Evolutionary conservation across 257 asterid species (phyloP), one percentile per base, ranked within the genome.

Genomic region (Leptodermis oblonga): DNA sequence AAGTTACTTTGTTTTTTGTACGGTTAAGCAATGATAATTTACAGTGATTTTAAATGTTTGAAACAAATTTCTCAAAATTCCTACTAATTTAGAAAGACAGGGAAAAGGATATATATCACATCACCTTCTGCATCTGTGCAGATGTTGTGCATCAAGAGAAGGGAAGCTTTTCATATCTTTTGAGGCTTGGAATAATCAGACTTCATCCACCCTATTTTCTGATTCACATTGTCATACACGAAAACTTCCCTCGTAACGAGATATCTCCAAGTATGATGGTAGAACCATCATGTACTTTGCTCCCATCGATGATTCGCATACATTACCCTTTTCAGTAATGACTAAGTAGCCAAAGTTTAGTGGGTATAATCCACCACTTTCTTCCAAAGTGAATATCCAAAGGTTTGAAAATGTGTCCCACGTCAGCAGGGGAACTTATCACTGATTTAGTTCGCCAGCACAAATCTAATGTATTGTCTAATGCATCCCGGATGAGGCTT

Each of bases 301-400:
- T 78, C 70, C 88, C 94, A 54, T 89, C 85, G n/a, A 89, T 85
- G 45, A 89, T 84, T 73, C 96, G 81, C 96, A 89, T 49, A 89
- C 82, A 31, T 83, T 84, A 12, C 96, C 94, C 55, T 67, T 83
- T 37, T 80, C 96, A 69, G 74, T 82, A 53, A 42, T 78, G 65
- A 87, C 80, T 76, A 89, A 83, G 82, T 85, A 89, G 61, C 93
- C 91, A 84, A 70, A 89, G 91, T 73, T 75, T 83, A 54, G 76
- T 83, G 42, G 93, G 71, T 62, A 62, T 65, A 26, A 83, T 74
- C 90, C 96, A 87, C 91, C 93, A 85, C 79, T 83, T 86, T 85
- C 83, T 86, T 58, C 86, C 82, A 41, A 89, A 83, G 62, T 89
- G 88, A 75, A 88, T 78, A 67, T 63, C 85, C 60, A 88, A 53